A percentile compares a stretch with the other conserved stretches of the same genome.
Evolutionary conservation across 257 asterid genomes (phyloP).

Genomic region (Primulina tabacum): DNA sequence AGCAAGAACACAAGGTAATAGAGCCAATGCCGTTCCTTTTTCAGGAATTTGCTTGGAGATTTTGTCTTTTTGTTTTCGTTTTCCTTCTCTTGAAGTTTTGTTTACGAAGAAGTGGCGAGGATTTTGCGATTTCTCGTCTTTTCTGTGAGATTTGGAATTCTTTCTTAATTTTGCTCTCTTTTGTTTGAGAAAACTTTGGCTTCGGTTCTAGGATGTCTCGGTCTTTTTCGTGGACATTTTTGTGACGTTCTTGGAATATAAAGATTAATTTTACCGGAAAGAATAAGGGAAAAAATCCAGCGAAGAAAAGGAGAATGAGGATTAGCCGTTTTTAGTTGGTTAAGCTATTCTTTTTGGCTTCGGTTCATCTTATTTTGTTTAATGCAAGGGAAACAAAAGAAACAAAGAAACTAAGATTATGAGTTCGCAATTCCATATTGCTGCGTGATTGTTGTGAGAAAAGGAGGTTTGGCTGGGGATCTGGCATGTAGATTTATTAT

Average conservation of each 20-base stretch:
- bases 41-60: not conserved
- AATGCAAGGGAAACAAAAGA: not conserved
- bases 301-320: too few relatives aligned
- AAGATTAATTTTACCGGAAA: not conserved
- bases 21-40: not conserved
- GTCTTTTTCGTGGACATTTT: not conserved
- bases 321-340: not conserved
- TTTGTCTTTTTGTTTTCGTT: not conserved
- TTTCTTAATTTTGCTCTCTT: not conserved
- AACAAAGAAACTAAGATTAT: not conserved
- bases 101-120: not conserved
- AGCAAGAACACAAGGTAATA: slow-evolving; percentile 50
- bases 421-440: not conserved
- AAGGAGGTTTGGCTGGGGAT: slow-evolving; percentile 5
- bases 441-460: not conserved
- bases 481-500: not conserved
- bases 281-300: too few relatives aligned
- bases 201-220: not conserved
- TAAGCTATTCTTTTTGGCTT: not conserved
- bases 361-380: not conserved
- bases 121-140: not conserved
- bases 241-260: slow-evolving; percentile 5
- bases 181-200: not conserved
- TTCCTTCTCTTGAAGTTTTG: not conserved
- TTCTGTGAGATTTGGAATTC: not conserved